phyloP scores from a whole-genome alignment of 768 basidiomycete species.

The Lactarius indigo region DNA sequence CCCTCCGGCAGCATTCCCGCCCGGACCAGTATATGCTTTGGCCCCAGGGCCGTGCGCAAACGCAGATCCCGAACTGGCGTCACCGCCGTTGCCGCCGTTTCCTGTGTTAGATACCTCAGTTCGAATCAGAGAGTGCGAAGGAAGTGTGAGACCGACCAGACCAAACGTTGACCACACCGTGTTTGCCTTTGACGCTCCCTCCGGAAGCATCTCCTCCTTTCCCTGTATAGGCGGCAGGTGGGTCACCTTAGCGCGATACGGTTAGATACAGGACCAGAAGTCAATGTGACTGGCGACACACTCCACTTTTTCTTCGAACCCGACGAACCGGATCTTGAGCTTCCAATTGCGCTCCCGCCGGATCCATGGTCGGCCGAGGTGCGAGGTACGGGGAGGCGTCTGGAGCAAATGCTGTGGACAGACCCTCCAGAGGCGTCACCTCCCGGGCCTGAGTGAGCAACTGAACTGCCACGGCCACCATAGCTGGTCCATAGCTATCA shows the following conservation, averaged over 20 bases:
- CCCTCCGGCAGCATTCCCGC: slow-evolving; percentile 18
- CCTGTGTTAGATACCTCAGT: slow-evolving; percentile 7
- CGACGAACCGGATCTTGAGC: neutral
- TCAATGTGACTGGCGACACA: slow-evolving; percentile 3
- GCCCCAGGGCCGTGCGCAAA: slow-evolving; percentile 13
- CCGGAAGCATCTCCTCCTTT: slow-evolving; percentile 23
- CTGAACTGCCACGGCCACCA: slow-evolving; percentile 3
- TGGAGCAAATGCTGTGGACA: slow-evolving; percentile 8
- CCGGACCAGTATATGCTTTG: slow-evolving; percentile 15
- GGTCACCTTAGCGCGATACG: slow-evolving; percentile 2
- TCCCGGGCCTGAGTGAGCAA: slow-evolving; percentile 15
- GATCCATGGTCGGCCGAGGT: neutral
- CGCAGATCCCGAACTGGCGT: slow-evolving; percentile 15
- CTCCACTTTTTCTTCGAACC: slow-evolving; percentile 5
- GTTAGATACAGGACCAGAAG: neutral
- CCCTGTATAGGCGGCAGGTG: slow-evolving; percentile 18
- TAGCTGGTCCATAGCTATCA: neutral
- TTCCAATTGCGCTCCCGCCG: neutral
- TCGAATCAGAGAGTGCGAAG: neutral
- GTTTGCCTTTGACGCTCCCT: slow-evolving; percentile 9
- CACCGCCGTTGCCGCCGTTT: slow-evolving; percentile 27
- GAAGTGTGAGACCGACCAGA: slow-evolving; percentile 19
- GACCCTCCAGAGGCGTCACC: slow-evolving; percentile 21
- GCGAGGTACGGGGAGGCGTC: neutral
- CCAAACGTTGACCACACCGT: slow-evolving; percentile 12